A percentile compares a stretch with the other conserved stretches of the same genome.
phyloP scores from a whole-genome alignment of 78 protist genomes.

The Emiliania huxleyi region DNA sequence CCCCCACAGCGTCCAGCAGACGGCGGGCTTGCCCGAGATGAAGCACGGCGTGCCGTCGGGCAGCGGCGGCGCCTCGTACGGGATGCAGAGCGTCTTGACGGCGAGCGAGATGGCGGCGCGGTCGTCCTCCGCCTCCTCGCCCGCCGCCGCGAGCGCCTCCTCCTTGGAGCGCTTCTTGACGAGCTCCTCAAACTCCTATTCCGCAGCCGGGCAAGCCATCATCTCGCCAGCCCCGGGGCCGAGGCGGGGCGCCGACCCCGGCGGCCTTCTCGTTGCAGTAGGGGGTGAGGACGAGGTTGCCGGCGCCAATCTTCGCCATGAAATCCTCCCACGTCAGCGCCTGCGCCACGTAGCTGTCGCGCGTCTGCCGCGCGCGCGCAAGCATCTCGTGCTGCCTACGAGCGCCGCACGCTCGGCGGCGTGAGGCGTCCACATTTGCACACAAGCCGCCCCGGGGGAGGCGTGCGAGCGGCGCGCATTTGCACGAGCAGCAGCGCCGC shows the following conservation, averaged over 20 bases:
- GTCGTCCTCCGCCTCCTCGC: conserved; percentile 42
- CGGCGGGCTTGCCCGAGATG: conserved; percentile 39
- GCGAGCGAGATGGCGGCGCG: conserved; percentile 73
- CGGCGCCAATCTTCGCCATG: conserved; percentile 67
- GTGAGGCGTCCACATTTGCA: no score
- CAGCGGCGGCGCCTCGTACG: conserved; percentile 54
- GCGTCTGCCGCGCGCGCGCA: conserved; percentile 54
- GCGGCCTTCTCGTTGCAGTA: conserved; percentile 69
- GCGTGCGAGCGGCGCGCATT: no score
- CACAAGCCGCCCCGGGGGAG: no score
- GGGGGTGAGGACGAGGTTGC: conserved; percentile 66
- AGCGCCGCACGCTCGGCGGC: no score
- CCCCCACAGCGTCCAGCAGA: conserved; percentile 36
- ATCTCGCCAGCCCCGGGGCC: no score
- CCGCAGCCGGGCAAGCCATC: no score
- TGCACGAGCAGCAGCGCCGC: conserved; percentile 50
- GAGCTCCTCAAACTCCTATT: conserved; percentile 72
- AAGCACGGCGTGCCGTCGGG: conserved; percentile 41
- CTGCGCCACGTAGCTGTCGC: conserved; percentile 52
- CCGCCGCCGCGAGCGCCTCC: conserved; percentile 34
- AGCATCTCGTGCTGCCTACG: conserved; percentile 60
- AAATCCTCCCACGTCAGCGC: conserved; percentile 76
- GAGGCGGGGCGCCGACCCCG: no score
- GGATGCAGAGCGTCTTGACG: conserved; percentile 90
- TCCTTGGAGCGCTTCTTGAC: conserved; percentile 73